Evolutionary conservation across 1,139 yeast genomes (phyloP), one percentile per base, ranked within the genome.

Genomic region (Pichia sp.): DNA sequence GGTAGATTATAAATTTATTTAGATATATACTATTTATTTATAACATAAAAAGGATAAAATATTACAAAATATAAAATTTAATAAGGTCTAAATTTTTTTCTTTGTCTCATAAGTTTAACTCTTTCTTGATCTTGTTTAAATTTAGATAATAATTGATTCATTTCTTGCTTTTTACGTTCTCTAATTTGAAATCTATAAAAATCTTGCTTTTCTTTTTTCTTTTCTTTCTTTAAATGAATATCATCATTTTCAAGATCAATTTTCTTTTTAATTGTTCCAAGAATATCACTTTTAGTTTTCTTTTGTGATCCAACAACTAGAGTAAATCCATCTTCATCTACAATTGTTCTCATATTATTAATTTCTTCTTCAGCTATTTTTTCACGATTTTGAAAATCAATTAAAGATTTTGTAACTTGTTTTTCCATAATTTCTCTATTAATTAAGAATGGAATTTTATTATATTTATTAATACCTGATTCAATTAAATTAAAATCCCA

Each of bases 111-210:
- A 49, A 73, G 65, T 53, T 74, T 74, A 40, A 93, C 86, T 62
- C 80, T 79, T 54, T 81, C 91, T 66, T 91, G 96, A 63, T 93
- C 98, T 48, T 81, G 79, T 60, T 84, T 87, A 66, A 88, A 93
- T 61, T 88, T 85, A 47, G 66, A 70, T 57, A 91, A 69, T 58
- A 93, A 69, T 40, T 85, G 88, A 59, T 86, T 86, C 86, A 91
- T 87, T 62, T 89, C 96, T 50, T 76, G 78, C 70, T 91, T 91
- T 74, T 89, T 91, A 59, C 78, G 76, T 60, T 93, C 95, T 63
- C 98, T 79, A 54, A 91, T 76, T 66, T 93, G 99, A 77, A 89
- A 93, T 55, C 96, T 74, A 69, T 93, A 93, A 69, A 93, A 91
- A 64, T 93, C 97, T 51, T 75, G 74, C 68, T 88, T 86, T 53